Base-by-base conservation (phyloP, 345 rosid species). In the Cardamine resedifolia region DNA sequence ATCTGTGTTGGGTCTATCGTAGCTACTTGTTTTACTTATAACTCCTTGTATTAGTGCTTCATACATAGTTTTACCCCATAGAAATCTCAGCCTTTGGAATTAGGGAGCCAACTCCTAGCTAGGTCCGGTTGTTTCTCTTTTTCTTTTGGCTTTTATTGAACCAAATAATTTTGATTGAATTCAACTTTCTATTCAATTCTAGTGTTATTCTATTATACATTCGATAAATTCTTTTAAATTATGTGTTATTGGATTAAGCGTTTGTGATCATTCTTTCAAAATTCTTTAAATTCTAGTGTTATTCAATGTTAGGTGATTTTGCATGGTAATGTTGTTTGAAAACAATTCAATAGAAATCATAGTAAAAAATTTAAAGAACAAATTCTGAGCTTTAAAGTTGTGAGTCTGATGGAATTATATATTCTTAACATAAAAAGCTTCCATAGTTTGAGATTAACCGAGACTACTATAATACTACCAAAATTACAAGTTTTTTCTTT, bases 11-110 rank as follows among this genome's bases (percentile, higher is more conserved):
- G 51, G 45, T 94, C 97, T 79, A 94, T 94, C 63, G 28, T 85
- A 9, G 92, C 96, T 67, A 91, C 98, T 68, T 84, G 85, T 82
- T 84, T 59, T 41, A 94, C 98, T 71, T 94, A 91, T 80, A 89
- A 94, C 80, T 86, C 98, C 31, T 85, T 94, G n/a, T 94, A 83
- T 81, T 91, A 85, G 85, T 61, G 18, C 20, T 24, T 41, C 49
- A 24, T 60, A 39, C 66, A 38, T 1, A 58, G 63, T 58, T 52
- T 52, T 24, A 26, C 18, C 18, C 38, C 30, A 30, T 30, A 56
- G 41, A 30, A n/a, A 30, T 16, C 2, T 1, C 10, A 30, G 23
- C 2, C 12, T 55, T 28, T 55, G 14, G 7, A 6, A 53, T 28
- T 53, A 53, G 11, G 38, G 31, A 14, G 33, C 10, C 3, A 56